Base-by-base conservation (phyloP, 306 rosid species). In the Vigna trinervia region DNA sequence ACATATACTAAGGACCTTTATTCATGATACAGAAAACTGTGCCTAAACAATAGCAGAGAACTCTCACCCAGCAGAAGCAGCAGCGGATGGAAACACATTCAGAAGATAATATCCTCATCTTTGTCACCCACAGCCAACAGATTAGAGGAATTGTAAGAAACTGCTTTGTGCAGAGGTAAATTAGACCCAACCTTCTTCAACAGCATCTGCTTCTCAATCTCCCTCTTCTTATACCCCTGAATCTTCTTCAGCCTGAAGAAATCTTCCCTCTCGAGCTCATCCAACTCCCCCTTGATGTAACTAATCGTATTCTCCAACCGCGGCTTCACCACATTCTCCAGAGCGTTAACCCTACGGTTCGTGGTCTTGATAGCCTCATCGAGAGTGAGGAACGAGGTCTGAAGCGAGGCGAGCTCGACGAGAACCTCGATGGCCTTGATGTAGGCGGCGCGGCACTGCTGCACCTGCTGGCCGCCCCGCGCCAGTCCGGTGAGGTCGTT, bases 191-290 rank as follows among this genome's bases (percentile, higher is more conserved):
- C 96, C 61, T 85, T 85, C 11, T 65, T 92, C 86, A n/a, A 78
- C 12, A 59, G 82, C 83, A 48, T 80, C 86, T 89, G 93, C 80
- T 12, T 94, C 88, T 94, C 92, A 15, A 94, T 81, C 81, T 89
- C 98, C 80, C 96, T 86, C 80, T 76, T 94, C 90, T 91, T 94
- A 38, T 77, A 94, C 2, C 96, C 97, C 80, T 92, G 98, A 47
- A 94, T 89, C 90, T 94, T 95, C 89, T 95, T 95, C 74, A 95
- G 77, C 90, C 97, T 89, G 76, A 94, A 94, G 93, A 95, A 95
- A 77, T 89, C 97, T 81, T 95, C 97, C 63, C 98, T 95, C 69
- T 95, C 98, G 34, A 95, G 89, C 80, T 95, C 98, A 78, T 95
- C 98, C 86, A 95, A 69, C 83, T 95, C 97, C 3, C 82, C 97